Conservation (phyloP, 208 protist genomes). For the Crithidia thermophila region DNA sequence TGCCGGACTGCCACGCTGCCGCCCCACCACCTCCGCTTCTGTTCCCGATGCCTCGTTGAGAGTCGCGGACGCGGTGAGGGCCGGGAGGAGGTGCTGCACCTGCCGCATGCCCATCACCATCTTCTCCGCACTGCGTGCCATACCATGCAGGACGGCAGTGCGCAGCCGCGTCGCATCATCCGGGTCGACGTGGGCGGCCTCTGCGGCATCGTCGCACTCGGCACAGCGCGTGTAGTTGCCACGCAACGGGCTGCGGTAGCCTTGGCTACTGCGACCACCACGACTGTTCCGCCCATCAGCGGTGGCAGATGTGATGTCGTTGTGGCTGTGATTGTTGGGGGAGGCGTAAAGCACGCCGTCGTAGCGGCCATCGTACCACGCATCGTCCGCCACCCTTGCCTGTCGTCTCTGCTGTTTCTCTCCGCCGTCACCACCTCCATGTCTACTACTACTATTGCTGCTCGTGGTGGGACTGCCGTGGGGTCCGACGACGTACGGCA, state of each 20-base stretch:
- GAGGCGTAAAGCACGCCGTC: constrained; percentile 10
- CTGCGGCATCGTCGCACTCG: neutral
- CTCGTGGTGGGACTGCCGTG: no score
- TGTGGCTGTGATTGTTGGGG: neutral
- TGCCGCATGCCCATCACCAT: constrained; percentile 31
- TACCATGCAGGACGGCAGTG: constrained; percentile 16
- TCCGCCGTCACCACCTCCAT: no score
- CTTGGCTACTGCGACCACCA: no score
- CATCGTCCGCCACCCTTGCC: neutral
- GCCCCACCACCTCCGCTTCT: no score
- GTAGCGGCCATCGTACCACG: neutral
- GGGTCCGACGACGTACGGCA: constrained; percentile 8
- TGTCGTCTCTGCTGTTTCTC: neutral
- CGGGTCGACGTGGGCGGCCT: neutral
- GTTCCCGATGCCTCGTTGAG: no score
- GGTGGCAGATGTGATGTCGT: no score
- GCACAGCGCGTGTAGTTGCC: neutral
- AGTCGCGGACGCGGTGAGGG: neutral
- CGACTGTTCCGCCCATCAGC: no score
- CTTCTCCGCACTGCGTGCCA: constrained; percentile 21
- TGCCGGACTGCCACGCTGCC: no score
- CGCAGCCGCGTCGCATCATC: constrained; percentile 13
- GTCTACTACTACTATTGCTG: no score
- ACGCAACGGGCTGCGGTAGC: no score
- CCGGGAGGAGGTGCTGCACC: constrained; percentile 10